Base-by-base conservation (phyloP, 164 flowering plant species). In the Chimonanthus salicifolius region DNA sequence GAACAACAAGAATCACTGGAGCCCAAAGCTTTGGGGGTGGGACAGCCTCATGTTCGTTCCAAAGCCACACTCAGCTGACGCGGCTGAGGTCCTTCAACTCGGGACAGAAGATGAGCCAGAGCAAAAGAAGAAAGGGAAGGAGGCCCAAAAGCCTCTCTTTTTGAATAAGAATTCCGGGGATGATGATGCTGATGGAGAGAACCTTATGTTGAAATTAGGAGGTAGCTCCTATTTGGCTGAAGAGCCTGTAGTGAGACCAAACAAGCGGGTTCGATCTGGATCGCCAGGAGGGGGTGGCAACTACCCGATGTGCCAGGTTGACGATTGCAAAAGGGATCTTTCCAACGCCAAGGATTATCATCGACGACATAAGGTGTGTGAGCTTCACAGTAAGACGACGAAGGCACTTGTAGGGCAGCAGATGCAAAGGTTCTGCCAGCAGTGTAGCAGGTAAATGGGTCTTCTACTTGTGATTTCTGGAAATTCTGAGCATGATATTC, bases 371-470 rank as follows among this genome's bases (percentile, higher is more conserved):
- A 94, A 91, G 79, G 98, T 94, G 3, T 94, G 98, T 70, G 90
- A 90, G 79, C 46, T 83, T 74, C 98, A 94, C 64, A 90, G 95
- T 78, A 94, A 94, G 75, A 82, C 94, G 46, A 80, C 88, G 33
- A 89, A 87, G 75, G 97, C 94, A 2, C 82, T 88, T 10, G 97
- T 91, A 8, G 91, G 84, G 54, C 85, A 87, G 70, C 92, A 86
- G 83, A 86, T 89, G 95, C 98, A 94, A 79, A 84, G 98, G 79
- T 94, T 94, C 78, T 94, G 98, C 80, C 97, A 94, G 82, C 97
- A 94, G 86, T 92, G 98, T 76, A 94, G 98, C 90, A 90, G 98
- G 98, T 90, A 49, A 60, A 3, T 64, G 6, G 10, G 48, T 58
- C 58, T 62, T 62, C 33, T 63, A 8, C 11, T 54, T 9, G 60